These are phyloP conservation scores for Bisporella sp. DNA, from an alignment of 2,329 filamentous ascomycete genomes.

Conservation along the genomic window DNA sequence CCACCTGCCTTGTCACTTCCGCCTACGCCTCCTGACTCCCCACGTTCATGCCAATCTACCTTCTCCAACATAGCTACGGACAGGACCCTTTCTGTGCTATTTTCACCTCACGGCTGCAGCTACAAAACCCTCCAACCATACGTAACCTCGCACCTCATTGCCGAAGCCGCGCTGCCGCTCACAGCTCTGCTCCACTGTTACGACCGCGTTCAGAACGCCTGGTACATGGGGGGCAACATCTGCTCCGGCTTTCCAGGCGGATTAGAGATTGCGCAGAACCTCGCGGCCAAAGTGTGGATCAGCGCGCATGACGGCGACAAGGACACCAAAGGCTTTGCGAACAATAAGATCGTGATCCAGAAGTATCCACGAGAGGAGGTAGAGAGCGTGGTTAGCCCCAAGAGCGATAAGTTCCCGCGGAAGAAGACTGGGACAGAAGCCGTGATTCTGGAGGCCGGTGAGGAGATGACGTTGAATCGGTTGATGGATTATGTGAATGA, in stretches of 20 bases:
- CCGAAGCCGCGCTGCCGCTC: constrained; percentile 51
- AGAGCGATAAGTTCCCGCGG: constrained; percentile 16
- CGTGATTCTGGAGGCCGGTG: constrained; percentile 34
- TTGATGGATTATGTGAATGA: constrained; percentile 6
- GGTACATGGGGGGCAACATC: constrained; percentile 54
- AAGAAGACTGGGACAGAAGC: constrained; percentile 31
- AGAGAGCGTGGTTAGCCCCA: constrained; percentile 27
- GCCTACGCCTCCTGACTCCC: constrained; percentile 16
- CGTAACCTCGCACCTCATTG: constrained; percentile 47
- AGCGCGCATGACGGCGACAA: constrained; percentile 56
- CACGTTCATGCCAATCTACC: constrained; percentile 17
- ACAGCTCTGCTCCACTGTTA: constrained; percentile 60
- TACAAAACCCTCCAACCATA: constrained; percentile 48
- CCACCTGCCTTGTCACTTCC: constrained; percentile 2
- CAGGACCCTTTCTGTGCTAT: constrained; percentile 52
- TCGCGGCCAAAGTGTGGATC: constrained; percentile 52
- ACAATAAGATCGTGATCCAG: constrained; percentile 40
- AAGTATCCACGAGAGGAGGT: constrained; percentile 40
- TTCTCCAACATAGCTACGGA: constrained; percentile 29
- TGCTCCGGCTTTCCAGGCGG: constrained; percentile 50
- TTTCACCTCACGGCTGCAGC: constrained; percentile 56
- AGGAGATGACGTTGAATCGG: constrained; percentile 33
- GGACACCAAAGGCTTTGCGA: constrained; percentile 44
- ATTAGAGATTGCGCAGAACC: constrained; percentile 44
- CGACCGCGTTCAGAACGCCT: constrained; percentile 50